These are phyloP conservation scores for Wallacemonas collosoma DNA, from an alignment of 208 protist species.

Conservation along the genomic window DNA sequence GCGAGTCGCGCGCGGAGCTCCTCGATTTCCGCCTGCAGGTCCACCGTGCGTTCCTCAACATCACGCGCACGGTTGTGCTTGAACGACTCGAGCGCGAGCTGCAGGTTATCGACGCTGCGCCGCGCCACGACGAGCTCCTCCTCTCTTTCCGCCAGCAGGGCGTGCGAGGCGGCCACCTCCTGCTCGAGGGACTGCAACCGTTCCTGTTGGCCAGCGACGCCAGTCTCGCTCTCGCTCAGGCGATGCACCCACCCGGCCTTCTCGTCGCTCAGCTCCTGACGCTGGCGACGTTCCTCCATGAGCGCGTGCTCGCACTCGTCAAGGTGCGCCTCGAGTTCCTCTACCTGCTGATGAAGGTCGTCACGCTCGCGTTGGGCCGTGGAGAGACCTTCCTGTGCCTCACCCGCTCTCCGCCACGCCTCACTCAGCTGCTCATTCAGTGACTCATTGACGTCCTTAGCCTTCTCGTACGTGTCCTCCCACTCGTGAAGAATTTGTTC, in stretches of 20 bases:
- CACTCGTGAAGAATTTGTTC: conserved; percentile 60
- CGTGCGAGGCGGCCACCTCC: conserved; percentile 46
- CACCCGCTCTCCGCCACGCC: conserved; percentile 54
- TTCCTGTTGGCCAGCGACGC: conserved; percentile 19
- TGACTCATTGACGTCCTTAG: conserved; percentile 63
- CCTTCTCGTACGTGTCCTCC: conserved; percentile 85
- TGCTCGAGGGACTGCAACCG: conserved; percentile 21
- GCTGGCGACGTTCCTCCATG: conserved; percentile 27
- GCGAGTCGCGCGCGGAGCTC: conserved; percentile 35
- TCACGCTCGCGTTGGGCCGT: conserved; percentile 35
- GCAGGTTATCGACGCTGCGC: conserved; percentile 34
- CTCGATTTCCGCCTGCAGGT: conserved; percentile 53
- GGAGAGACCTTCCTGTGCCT: conserved; percentile 60
- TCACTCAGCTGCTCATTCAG: conserved; percentile 68
- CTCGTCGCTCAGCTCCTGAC: conserved; percentile 57
- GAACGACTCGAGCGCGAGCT: conserved; percentile 46
- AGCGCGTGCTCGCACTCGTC: conserved; percentile 34
- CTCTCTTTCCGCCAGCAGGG: conserved; percentile 39
- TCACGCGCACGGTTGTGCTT: conserved; percentile 35
- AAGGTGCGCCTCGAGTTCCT: conserved; percentile 31
- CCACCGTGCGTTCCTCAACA: conserved; percentile 36
- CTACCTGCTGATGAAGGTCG: conserved; percentile 38
- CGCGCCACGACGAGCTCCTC: conserved; percentile 40
- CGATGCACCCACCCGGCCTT: conserved; percentile 24
- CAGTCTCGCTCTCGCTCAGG: conserved; percentile 12